phyloP scores from a whole-genome alignment of 2,329 filamentous ascomycete species.

The Aspergillus transmontanensis region DNA sequence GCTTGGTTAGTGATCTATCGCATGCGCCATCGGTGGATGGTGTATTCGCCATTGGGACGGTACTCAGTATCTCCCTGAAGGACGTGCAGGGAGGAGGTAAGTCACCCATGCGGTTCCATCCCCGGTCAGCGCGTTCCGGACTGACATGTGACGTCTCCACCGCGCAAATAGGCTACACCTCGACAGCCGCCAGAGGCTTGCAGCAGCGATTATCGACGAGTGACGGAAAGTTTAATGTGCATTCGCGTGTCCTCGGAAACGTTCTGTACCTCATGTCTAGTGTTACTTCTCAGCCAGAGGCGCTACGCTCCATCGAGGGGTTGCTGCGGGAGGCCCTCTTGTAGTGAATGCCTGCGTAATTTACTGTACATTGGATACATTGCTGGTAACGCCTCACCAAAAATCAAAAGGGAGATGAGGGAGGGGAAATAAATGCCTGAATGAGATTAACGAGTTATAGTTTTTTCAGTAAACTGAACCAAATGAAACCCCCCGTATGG shows the following conservation, averaged over 20 bases:
- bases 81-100: constrained; percentile 52
- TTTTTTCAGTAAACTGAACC: background rate
- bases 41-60: constrained; percentile 73
- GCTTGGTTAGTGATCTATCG: constrained; percentile 63
- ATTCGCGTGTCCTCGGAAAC: constrained; percentile 63
- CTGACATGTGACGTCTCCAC: constrained; percentile 21
- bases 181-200: constrained; percentile 56
- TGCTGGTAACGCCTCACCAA: background rate
- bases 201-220: constrained; percentile 52
- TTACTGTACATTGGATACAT: background rate
- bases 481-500: background rate
- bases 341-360: constrained; percentile 4
- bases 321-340: constrained; percentile 41
- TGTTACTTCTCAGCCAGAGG: constrained; percentile 50
- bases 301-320: constrained; percentile 44
- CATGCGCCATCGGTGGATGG: constrained; percentile 59
- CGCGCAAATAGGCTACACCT: constrained; percentile 54
- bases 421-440: too few species aligned
- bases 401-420: background rate
- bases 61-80: constrained; percentile 66
- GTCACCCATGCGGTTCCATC: constrained; percentile 14
- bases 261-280: constrained; percentile 65
- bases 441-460: background rate
- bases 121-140: background rate
- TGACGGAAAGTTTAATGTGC: constrained; percentile 49